These are phyloP conservation scores for Phtheirospermum japonicum DNA, from an alignment of 257 asterid species.

Conservation along the genomic window DNA sequence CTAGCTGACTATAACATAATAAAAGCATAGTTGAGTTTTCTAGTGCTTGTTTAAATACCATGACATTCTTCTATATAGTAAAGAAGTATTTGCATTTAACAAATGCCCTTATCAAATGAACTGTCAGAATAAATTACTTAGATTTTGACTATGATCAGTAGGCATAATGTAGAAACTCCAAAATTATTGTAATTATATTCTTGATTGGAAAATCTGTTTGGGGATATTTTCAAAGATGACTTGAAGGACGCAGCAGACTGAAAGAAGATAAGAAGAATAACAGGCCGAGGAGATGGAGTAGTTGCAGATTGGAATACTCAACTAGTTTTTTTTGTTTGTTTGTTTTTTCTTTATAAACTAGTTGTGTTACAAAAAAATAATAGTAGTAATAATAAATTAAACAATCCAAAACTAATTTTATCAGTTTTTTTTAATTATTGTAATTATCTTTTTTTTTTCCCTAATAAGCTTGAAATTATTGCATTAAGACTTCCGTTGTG, in stretches of 20 bases:
- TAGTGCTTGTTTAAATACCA: constrained; percentile 8
- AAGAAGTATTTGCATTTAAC: constrained; percentile 14
- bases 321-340: no score
- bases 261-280: neutral
- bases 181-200: neutral
- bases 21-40: neutral
- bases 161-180: neutral
- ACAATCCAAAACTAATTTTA: no score
- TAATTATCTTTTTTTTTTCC: no score
- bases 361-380: no score
- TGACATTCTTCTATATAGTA: constrained; percentile 9
- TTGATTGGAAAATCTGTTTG: neutral
- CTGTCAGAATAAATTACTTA: neutral
- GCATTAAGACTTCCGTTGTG: no score
- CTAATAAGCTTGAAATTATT: no score
- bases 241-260: neutral
- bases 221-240: neutral
- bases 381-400: no score
- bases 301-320: no score
- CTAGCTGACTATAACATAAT: constrained; percentile 11
- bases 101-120: neutral
- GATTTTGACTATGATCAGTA: neutral
- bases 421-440: no score
- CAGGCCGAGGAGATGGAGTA: neutral
- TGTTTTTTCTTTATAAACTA: no score